Base-by-base conservation (phyloP, 768 basidiomycete species). In the Lactarius sanguifluus region DNA sequence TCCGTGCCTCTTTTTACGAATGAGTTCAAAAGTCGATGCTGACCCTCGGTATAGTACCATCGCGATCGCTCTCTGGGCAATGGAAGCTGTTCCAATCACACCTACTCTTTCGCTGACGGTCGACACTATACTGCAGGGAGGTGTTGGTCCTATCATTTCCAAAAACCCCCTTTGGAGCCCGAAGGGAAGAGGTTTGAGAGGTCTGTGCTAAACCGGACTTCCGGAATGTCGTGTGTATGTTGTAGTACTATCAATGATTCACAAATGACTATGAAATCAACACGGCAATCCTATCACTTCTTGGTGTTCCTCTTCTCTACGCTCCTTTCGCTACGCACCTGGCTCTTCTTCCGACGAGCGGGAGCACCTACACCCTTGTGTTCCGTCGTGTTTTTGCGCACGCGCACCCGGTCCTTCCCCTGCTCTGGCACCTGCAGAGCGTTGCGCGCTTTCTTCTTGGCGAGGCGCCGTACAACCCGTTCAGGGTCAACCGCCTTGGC, bases 391-490 rank as follows among this genome's bases (percentile, higher is more conserved):
- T 74, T 67, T 74, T 84, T 86, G 71, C 83, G 77, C 25, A 80
- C 80, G 50, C 85, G 78, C 66, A 81, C 80, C 59, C 83, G 76
- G 20, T 82, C 80, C 73, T 81, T 83, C 30, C 72, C 77, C 64
- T 75, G 73, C 32, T 73, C 57, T 64, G 77, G 76, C 5, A 79
- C 75, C 30, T 72, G 77, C 74, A 90, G 80, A 45, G 80, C 75
- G 71, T 81, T 82, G 70, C 88, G 81, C 40, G 86, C 83, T 77
- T 90, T 90, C 79, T 97, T 97, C 85, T 98, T 97, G 50, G 92
- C 94, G 76, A 95, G 74, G 64, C 96, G 81, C 57, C 96, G 80
- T 50, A 89, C 90, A 50, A 94, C 81, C 32, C 96, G 88, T 66
- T 92, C 92, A 1, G 86, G 81, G 75, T 98, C 89, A 28, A 82